phyloP scores from a whole-genome alignment of 495 filamentous ascomycete genomes.

The Cryomyces antarcticus region DNA sequence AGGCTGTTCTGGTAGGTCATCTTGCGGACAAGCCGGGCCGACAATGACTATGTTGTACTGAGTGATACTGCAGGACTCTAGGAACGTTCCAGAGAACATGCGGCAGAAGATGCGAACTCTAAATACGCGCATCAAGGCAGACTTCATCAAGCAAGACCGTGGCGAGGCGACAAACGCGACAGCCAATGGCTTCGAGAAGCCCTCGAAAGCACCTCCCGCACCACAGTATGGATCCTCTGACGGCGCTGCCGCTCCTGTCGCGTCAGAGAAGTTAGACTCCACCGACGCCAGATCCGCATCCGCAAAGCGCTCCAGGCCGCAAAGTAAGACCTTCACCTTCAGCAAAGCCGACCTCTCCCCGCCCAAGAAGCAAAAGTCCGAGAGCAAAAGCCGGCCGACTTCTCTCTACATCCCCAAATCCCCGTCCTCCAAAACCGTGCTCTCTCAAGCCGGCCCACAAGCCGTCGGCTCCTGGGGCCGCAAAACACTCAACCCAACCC shows the following conservation, averaged over 20 bases:
- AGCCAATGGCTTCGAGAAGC: slow-evolving; percentile 12
- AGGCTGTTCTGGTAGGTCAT: slow-evolving; percentile 34
- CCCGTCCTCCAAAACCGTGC: slow-evolving; percentile 26
- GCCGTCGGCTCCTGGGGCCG: slow-evolving; percentile 14
- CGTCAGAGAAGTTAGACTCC: not conserved
- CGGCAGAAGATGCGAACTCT: slow-evolving; percentile 82
- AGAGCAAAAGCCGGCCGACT: slow-evolving; percentile 24
- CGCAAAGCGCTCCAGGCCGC: slow-evolving; percentile 27
- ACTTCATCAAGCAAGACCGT: slow-evolving; percentile 81
- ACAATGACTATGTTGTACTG: slow-evolving; percentile 1
- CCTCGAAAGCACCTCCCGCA: slow-evolving; percentile 6
- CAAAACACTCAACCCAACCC: slow-evolving; percentile 16
- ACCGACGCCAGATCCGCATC: not conserved
- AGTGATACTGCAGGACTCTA: slow-evolving; percentile 32
- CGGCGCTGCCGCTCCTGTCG: not conserved
- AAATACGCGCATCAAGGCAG: slow-evolving; percentile 74
- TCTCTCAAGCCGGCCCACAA: slow-evolving; percentile 20
- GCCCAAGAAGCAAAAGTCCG: slow-evolving; percentile 33
- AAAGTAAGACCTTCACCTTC: slow-evolving; percentile 61
- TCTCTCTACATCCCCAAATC: slow-evolving; percentile 22
- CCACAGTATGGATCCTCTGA: not conserved
- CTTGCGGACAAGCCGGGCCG: not conserved
- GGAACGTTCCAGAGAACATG: slow-evolving; percentile 86
- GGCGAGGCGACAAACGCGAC: slow-evolving; percentile 10
- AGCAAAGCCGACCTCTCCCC: slow-evolving; percentile 37